Base-by-base conservation (phyloP, 225 moss, liverwort and hornwort genomes). In the Physcomitrellopsis africana region DNA sequence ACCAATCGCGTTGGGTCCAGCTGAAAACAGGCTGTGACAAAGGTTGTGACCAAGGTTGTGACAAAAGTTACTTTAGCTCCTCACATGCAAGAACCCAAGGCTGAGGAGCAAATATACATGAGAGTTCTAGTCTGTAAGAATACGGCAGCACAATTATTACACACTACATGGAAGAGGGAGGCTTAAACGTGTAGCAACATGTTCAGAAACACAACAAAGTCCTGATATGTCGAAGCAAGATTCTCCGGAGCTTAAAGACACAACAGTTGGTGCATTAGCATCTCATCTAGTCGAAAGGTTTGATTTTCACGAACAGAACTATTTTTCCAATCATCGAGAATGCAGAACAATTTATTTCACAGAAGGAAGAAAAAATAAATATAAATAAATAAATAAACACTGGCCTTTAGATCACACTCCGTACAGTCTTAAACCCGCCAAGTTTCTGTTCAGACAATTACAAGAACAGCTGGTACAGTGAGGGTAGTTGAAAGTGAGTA, bases 1-100 rank as follows among this genome's bases (percentile, higher is more conserved):
- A 15, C 55, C 55, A 52, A 42, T 53, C 41, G 54, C 55, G 63
- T 32, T 22, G 55, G 56, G 76, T 68, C 76, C 72, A 72, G 68
- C 72, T 76, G 49, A 72, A 53, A 67, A 54, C 19, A 60, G 62
- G 46, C 68, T 79, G 68, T 79, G 43, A 71, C 72, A 68, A 76
- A 51, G 19, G 24, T 24, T 24, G 24, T 24, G 24, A 24, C 24
- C n/a, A 76, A 51, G 19, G 24, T 24, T 24, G 24, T 24, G 24
- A 24, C 24, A 68, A 76, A 51, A 16, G 18, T 67, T 63, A 75
- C 67, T 61, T n/a, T 51, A 57, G 63, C 83, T 79, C 72, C 37
- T 80, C 58, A 76, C 32, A 7, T 72, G 72, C 57, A 52, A 63
- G 24, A 52, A 37, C 3, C 32, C 32, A 18, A 65, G 20, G 32